Conservation (phyloP, 495 filamentous ascomycete species). For the Clavariopsis aquatica region DNA sequence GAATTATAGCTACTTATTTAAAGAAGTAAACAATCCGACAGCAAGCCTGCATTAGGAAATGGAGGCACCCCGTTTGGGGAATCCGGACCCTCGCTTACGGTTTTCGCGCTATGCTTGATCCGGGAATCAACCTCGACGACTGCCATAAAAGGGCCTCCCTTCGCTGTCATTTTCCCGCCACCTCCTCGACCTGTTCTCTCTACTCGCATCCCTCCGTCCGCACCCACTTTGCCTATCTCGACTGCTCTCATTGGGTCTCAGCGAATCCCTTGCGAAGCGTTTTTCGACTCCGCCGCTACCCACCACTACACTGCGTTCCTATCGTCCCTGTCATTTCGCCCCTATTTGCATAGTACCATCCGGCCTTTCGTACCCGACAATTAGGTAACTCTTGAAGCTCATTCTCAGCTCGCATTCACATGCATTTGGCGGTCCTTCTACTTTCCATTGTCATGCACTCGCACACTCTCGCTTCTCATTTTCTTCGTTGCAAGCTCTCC, state of each 20-base stretch:
- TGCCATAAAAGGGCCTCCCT: slow-evolving; percentile 22
- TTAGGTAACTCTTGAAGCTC: slow-evolving; percentile 7
- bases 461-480: slow-evolving; percentile 21
- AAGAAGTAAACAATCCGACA: slow-evolving; percentile 23
- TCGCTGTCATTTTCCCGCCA: slow-evolving; percentile 21
- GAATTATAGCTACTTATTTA: too few species aligned
- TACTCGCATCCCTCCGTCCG: slow-evolving; percentile 18
- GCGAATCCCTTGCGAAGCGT: slow-evolving; percentile 23
- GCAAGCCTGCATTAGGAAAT: slow-evolving; percentile 29
- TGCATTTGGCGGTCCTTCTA: slow-evolving; percentile 4
- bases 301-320: slow-evolving; percentile 13
- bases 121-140: slow-evolving; percentile 26
- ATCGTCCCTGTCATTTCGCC: slow-evolving; percentile 20
- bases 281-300: slow-evolving; percentile 21
- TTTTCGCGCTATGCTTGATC: slow-evolving; percentile 27
- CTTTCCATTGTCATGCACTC: slow-evolving; percentile 20
- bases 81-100: slow-evolving; percentile 26
- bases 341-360: slow-evolving; percentile 15
- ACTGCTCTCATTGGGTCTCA: slow-evolving; percentile 24
- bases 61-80: slow-evolving; percentile 22
- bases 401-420: slow-evolving; percentile 20
- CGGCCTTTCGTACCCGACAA: slow-evolving; percentile 9
- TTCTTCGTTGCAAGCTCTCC: slow-evolving; percentile 28
- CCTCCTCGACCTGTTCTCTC: slow-evolving; percentile 13
- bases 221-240: slow-evolving; percentile 8